phyloP scores from a whole-genome alignment of 106 monocot species.

The Gastrodia elata region DNA sequence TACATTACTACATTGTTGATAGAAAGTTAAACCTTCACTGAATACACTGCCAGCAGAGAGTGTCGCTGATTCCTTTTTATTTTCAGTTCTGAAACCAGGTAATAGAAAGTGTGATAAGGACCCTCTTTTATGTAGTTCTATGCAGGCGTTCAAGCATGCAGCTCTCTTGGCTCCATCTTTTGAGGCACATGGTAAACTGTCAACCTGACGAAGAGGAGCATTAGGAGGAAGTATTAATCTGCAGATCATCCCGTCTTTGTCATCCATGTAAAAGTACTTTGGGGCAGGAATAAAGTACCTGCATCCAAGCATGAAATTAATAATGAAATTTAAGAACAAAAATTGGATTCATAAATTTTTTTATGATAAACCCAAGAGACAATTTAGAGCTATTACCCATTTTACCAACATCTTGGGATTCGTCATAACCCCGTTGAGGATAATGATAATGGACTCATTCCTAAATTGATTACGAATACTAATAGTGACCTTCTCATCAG shows the following conservation, averaged over 20 bases:
- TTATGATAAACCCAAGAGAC: too few species aligned
- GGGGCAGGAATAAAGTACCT: slow-evolving; percentile 76
- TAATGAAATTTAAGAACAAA: background rate
- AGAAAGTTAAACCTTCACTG: slow-evolving; percentile 34
- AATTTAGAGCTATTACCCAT: too few species aligned
- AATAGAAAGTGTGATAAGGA: slow-evolving; percentile 82
- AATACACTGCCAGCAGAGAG: slow-evolving; percentile 9
- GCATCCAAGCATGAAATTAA: slow-evolving; percentile 8
- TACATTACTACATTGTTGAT: background rate
- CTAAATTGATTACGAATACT: too few species aligned
- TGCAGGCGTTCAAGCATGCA: slow-evolving; percentile 79
- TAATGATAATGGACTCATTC: too few species aligned
- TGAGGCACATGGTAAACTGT: slow-evolving; percentile 48
- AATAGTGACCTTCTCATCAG: too few species aligned
- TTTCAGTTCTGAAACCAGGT: slow-evolving; percentile 32
- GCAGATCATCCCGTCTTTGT: slow-evolving; percentile 52
- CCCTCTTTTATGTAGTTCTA: slow-evolving; percentile 57
- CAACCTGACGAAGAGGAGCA: slow-evolving; percentile 71
- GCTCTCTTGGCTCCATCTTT: slow-evolving; percentile 89
- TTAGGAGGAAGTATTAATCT: slow-evolving; percentile 82
- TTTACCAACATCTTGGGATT: too few species aligned
- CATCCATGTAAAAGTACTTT: slow-evolving; percentile 60
- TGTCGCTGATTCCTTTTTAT: slow-evolving; percentile 15
- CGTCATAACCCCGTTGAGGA: too few species aligned
- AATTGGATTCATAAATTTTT: too few species aligned